These are phyloP conservation scores for Psidium friedrichsthalianum DNA, from an alignment of 345 rosid genomes.

Conservation along the genomic window DNA sequence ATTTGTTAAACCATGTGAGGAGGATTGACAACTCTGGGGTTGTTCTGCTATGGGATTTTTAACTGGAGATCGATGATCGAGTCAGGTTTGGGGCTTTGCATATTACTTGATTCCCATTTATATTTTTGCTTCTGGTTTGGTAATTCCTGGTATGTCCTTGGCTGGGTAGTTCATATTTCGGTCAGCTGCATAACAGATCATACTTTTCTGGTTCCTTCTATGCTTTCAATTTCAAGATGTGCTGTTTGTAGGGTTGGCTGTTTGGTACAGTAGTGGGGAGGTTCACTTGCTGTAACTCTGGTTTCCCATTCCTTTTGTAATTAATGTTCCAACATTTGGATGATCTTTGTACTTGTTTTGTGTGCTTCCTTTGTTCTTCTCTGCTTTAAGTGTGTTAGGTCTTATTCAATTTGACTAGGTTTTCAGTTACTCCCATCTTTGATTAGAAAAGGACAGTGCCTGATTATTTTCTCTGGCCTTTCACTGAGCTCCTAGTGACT, in stretches of 20 bases:
- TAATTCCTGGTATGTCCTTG: not conserved
- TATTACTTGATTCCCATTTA: not conserved
- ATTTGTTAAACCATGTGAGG: not conserved
- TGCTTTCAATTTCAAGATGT: not conserved
- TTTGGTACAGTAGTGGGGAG: not conserved
- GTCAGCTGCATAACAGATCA: not conserved
- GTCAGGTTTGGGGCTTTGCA: not conserved
- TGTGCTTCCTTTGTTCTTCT: not conserved
- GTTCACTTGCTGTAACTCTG: not conserved
- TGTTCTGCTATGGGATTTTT: not conserved
- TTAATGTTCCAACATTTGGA: not conserved
- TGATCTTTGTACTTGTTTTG: not conserved
- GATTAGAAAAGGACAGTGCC: not conserved
- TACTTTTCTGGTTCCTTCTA: not conserved
- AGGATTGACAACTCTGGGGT: not conserved
- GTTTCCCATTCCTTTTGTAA: not conserved
- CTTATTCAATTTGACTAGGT: not conserved
- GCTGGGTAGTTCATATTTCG: not conserved
- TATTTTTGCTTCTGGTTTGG: not conserved
- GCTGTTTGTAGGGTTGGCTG: not conserved
- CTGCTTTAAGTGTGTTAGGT: not conserved
- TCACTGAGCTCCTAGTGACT: not conserved
- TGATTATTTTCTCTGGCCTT: not conserved
- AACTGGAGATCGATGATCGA: not conserved
- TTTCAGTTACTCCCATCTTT: not conserved